Conservation (phyloP, 2,329 filamentous ascomycete species). For the Alternaria arborescens region DNA sequence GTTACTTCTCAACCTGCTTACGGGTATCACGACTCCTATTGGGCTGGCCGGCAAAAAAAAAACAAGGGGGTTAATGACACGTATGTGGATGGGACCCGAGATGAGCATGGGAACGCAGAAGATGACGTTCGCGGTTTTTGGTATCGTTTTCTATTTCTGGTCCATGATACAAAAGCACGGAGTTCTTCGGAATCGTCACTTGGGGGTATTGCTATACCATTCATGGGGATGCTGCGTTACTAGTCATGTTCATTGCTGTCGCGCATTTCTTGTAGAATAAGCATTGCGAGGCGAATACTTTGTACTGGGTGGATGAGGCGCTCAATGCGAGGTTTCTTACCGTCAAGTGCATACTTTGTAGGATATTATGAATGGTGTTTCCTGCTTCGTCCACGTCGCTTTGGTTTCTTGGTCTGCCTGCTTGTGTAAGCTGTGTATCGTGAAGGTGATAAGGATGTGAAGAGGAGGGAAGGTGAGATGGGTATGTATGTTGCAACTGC, state of each 20-base stretch:
- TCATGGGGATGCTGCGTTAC: constrained; percentile 19
- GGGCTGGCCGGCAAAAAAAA: constrained; percentile 37
- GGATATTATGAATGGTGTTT: constrained; percentile 30
- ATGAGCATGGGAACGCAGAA: constrained; percentile 6
- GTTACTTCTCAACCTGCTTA: constrained; percentile 21
- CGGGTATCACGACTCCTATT: constrained; percentile 29
- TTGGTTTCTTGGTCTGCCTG: not conserved
- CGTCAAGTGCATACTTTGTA: constrained; percentile 28
- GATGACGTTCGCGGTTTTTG: constrained; percentile 13
- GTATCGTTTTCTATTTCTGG: constrained; percentile 17
- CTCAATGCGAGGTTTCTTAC: constrained; percentile 12
- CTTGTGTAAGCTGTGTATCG: not conserved
- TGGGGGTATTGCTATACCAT: constrained; percentile 19
- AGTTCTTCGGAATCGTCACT: constrained; percentile 23
- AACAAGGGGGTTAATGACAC: constrained; percentile 22
- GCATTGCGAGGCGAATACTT: constrained; percentile 31
- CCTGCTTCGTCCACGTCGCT: not conserved
- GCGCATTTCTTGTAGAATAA: constrained; percentile 33
- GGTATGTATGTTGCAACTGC: not conserved
- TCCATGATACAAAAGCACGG: constrained; percentile 26
- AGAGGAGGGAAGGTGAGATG: not conserved
- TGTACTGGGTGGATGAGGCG: constrained; percentile 11
- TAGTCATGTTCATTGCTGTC: constrained; percentile 21
- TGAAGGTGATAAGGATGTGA: not conserved
- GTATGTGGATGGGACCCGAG: constrained; percentile 15